Percentiles rank a stretch among this genome's conserved stretches.
Conservation (phyloP, 2,329 filamentous ascomycete genomes). For the Penicillium hesseltinei region DNA sequence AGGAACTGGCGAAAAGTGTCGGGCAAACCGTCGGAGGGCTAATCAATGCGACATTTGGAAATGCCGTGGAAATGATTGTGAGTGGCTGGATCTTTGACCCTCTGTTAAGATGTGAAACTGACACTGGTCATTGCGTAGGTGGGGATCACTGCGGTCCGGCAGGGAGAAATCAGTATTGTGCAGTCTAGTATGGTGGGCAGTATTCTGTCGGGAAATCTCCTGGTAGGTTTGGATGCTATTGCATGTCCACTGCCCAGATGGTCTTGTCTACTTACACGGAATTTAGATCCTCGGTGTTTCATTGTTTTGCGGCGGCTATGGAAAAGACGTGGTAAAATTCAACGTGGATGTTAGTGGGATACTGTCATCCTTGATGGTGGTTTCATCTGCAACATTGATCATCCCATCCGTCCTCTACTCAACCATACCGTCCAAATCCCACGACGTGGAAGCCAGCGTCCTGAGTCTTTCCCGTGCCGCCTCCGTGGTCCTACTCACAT, state of each 20-base stretch:
- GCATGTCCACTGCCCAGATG: not conserved
- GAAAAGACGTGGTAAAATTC: conserved; percentile 73
- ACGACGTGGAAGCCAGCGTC: conserved; percentile 12
- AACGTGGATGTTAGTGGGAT: conserved; percentile 85
- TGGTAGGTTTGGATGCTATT: conserved; percentile 35
- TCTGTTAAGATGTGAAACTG: not conserved
- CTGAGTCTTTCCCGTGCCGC: conserved; percentile 50
- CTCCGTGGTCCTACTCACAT: conserved; percentile 53
- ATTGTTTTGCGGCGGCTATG: conserved; percentile 76
- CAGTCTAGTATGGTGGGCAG: conserved; percentile 83
- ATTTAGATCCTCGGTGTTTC: conserved; percentile 70
- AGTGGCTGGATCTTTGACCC: conserved; percentile 41
- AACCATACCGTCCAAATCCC: conserved; percentile 11
- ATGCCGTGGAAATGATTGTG: conserved; percentile 62
- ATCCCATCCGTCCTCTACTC: conserved; percentile 54
- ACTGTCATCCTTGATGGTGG: conserved; percentile 69
- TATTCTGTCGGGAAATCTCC: conserved; percentile 78
- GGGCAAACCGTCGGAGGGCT: conserved; percentile 56
- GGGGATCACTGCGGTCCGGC: conserved; percentile 67
- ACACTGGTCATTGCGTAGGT: conserved; percentile 11
- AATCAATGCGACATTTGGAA: conserved; percentile 59
- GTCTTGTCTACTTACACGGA: not conserved
- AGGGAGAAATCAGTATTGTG: conserved; percentile 72
- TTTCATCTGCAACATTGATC: conserved; percentile 73
- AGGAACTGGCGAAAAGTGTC: conserved; percentile 55